Base-by-base conservation (phyloP, 495 filamentous ascomycete species). In the Trichoderma gamsii region DNA sequence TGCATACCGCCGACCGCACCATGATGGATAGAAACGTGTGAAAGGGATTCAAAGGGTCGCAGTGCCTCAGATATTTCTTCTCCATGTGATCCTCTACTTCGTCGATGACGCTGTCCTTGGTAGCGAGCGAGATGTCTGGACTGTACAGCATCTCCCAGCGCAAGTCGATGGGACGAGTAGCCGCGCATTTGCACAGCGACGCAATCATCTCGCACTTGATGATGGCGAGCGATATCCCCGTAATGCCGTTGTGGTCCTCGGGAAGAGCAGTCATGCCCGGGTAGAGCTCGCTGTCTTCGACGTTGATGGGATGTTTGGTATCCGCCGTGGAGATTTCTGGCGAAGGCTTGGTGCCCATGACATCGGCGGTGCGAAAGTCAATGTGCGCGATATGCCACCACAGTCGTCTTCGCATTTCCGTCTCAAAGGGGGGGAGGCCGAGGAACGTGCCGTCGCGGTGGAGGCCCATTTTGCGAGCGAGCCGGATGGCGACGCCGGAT, bases 261-360 rank as follows among this genome's bases (percentile, higher is more conserved):
- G 80, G 80, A 0, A 68, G 65, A 0, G 74, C 64, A 7, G 65
- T 65, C 61, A 76, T 74, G 6, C 73, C 65, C 2, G 72, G 76
- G 18, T 77, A 63, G 1, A 82, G 67, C 21, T 80, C 79, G 4
- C 68, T 69, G 66, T 82, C 80, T 18, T 80, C 76, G 11, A 81
- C 70, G 38, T 81, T 82, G 0, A 78, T 70, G 5, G 79, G 80
- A 29, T 74, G 49, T n/a, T 65, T 69, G 27, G 63, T 43, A 41
- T 70, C 72, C 4, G 63, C 51, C n/a, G 15, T 44, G 27, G 44
- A 27, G 6, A 71, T 56, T n/a, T 73, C 71, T n/a, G 91, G 85
- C 8, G 83, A 83, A 5, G 87, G 83, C 69, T 90, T 86, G 7
- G 84, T 85, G 67, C 74, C 69, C 23, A 68, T 46, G 52, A 71